phyloP scores from a whole-genome alignment of 2,329 filamentous ascomycete genomes.

The Lecanicillium sp. region DNA sequence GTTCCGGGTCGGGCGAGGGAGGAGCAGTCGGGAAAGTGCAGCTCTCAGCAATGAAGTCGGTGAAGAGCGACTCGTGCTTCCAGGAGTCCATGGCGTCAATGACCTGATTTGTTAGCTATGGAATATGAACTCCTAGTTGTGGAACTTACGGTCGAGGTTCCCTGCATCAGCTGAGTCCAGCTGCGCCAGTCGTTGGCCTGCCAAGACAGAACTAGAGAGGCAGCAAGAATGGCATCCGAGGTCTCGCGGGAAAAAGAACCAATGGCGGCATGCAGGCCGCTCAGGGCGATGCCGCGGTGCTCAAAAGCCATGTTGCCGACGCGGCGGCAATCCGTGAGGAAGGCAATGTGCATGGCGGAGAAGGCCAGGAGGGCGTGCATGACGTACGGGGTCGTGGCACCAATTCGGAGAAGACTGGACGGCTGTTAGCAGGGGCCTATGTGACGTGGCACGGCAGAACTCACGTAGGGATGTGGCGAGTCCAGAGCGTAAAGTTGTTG shows the following conservation, averaged over 20 bases:
- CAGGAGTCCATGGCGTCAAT: constrained; percentile 86
- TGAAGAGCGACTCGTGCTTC: constrained; percentile 84
- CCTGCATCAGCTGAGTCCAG: constrained; percentile 90
- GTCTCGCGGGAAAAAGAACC: constrained; percentile 77
- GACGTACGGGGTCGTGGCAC: constrained; percentile 76
- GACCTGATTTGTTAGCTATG: constrained; percentile 49
- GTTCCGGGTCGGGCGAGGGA: constrained; percentile 54
- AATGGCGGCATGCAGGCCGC: constrained; percentile 83
- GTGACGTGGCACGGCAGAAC: constrained; percentile 28
- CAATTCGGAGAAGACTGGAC: constrained; percentile 58
- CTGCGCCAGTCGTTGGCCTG: constrained; percentile 93
- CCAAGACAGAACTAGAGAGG: constrained; percentile 89
- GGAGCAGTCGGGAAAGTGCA: constrained; percentile 65
- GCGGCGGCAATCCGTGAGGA: constrained; percentile 77
- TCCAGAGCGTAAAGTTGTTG: constrained; percentile 86
- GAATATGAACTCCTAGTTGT: too few relatives aligned
- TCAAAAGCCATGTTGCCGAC: constrained; percentile 86
- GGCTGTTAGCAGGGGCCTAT: constrained; percentile 15
- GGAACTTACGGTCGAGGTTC: constrained; percentile 72
- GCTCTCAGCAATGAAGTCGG: constrained; percentile 74
- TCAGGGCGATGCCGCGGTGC: constrained; percentile 78
- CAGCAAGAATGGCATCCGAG: constrained; percentile 85
- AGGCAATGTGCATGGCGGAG: constrained; percentile 91
- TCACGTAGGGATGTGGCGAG: constrained; percentile 85
- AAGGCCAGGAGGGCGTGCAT: constrained; percentile 91